These are phyloP conservation scores for Kwoniella mangroviensis DNA, from an alignment of 768 basidiomycete species.

Conservation along the genomic window DNA sequence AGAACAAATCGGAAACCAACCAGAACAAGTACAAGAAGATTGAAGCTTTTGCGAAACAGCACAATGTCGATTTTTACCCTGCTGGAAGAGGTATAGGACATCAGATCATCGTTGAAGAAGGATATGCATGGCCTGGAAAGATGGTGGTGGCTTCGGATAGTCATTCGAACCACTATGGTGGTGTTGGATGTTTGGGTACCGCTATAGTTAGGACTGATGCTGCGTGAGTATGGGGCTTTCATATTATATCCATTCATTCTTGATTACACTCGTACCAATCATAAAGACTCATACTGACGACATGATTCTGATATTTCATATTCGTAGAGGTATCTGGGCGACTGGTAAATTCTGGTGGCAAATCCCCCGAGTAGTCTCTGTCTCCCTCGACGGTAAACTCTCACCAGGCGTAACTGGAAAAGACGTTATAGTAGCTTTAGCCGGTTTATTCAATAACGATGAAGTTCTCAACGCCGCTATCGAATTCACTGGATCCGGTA, in stretches of 20 bases:
- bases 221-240: slow-evolving; percentile 31
- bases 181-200: slow-evolving; percentile 94
- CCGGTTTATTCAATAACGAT: slow-evolving; percentile 92
- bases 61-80: slow-evolving; percentile 92
- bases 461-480: slow-evolving; percentile 96
- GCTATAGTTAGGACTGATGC: slow-evolving; percentile 82
- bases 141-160: slow-evolving; percentile 96
- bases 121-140: slow-evolving; percentile 94
- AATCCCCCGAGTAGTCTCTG: slow-evolving; percentile 93
- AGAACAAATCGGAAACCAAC: slow-evolving; percentile 90
- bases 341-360: slow-evolving; percentile 99
- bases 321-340: slow-evolving; percentile 77
- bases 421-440: slow-evolving; percentile 95
- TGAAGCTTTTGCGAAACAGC: slow-evolving; percentile 82
- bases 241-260: too few species aligned
- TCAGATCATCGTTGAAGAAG: slow-evolving; percentile 96
- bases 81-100: slow-evolving; percentile 98
- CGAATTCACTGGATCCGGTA: slow-evolving; percentile 91
- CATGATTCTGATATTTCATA: not conserved
- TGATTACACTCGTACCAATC: not conserved
- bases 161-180: slow-evolving; percentile 99
- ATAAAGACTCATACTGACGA: not conserved
- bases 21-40: slow-evolving; percentile 89
- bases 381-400: slow-evolving; percentile 81
- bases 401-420: slow-evolving; percentile 93